Evolutionary conservation across 1,284 basidiomycete species (phyloP), one percentile per base, ranked within the genome.

Genomic region (Ustilago trichophora): DNA sequence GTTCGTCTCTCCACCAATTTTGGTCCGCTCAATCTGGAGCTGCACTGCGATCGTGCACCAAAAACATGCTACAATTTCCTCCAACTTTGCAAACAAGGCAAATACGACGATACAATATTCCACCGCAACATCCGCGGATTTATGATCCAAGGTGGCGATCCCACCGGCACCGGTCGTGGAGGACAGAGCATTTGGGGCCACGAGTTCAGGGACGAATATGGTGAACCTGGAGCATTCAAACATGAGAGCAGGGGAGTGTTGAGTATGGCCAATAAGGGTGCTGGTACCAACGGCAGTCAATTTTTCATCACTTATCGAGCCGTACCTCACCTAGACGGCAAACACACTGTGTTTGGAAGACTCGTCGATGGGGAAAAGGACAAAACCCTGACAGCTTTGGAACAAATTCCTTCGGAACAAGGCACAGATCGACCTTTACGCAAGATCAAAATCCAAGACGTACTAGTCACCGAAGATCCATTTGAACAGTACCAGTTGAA

Each of bases 61-160:
- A 94, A 95, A 83, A 97, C 95, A 35, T 77, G 93, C 76, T 98
- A 97, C 82, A 98, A 98, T 82, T 98, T 98, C 82, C 83, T 98
- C 16, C 91, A 91, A 33, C 70, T 75, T 8, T 67, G 55, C 49
- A 65, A 56, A 46, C 84, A 88, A 27, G 93, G 93, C 3, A 92
- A 93, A 73, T 99, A 98, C 80, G 89, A 97, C 73, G 85, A 92
- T 72, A 89, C 88, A 58, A 68, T 80, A 26, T 99, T 98, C 82
- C 95, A 99, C 80, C 88, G 95, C 29, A 85, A 96, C 42, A 92
- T 99, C 12, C 93, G 93, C 6, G 94, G 92, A 0, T 99, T 99
- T 81, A 98, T 99, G 96, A 87, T 93, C 24, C 93, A 97, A 86
- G 93, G 93, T 2, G 95, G 94, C 37, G 94, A 98, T 82, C 94